Base-by-base conservation (phyloP, 192 early-diverging fungal species). In the Umbelopsis sp. region DNA sequence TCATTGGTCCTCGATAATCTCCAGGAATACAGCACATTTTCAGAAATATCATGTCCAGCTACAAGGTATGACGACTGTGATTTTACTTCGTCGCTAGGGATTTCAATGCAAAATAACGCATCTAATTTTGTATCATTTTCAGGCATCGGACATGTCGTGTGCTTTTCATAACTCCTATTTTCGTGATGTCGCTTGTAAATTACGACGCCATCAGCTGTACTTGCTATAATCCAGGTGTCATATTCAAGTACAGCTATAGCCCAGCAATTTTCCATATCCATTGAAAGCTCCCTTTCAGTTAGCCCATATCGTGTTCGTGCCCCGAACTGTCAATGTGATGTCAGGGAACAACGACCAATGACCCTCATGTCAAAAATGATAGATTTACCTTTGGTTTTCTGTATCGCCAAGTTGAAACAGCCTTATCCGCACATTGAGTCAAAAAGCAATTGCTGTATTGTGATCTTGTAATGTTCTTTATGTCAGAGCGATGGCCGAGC, bases 401-500 rank as follows among this genome's bases (percentile, higher is more conserved):
- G 23, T 81, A 78, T 30, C 82, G 72, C 83, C 84, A 90, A 4
- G 90, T 69, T 27, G 84, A 76, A 1, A 86, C 72, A 53, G 88
- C 85, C 10, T 83, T 89, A 46, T 83, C 76, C 23, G 74, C 70
- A 13, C 79, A 83, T 18, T 87, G 53, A 9, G 82, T 84, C 11
- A 83, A 81, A 20, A 89, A 79, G 11, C 78, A 71, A 27, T 80
- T 69, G 45, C 69, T 77, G 20, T 71, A 67, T 22, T 80, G 75
- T 23, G 80, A 69, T 71, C 84, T 82, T 15, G 74, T 75, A 20
- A 87, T 83, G n/a, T 46, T 70, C 46, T 67, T 77, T 21, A 84
- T 85, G 0, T 77, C 65, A 68, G 76, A 71, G 53, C 84, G 81
- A 74, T 91, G 92, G 11, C 90, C 91, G 9, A 79, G 71, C 92